phyloP scores from a whole-genome alignment of 73 alveolate genomes.

The Paramecium sonneborni region DNA sequence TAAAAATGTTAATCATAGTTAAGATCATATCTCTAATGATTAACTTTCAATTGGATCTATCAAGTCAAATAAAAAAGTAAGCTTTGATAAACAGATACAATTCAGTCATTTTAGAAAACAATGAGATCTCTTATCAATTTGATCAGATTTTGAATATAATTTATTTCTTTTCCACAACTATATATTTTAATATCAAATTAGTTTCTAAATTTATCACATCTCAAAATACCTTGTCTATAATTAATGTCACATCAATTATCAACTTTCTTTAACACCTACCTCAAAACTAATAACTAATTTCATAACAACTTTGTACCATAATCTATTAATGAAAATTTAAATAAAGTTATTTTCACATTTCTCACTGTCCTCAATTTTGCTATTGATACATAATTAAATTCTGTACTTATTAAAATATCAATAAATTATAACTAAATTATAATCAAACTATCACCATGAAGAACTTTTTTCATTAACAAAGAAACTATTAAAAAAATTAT shows the following conservation, averaged over 20 bases:
- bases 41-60: not conserved
- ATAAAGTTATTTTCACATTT: not conserved
- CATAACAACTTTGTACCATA: too few species aligned
- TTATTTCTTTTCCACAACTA: too few species aligned
- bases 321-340: too few species aligned
- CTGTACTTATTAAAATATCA: not conserved
- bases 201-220: too few species aligned
- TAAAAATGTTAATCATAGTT: not conserved
- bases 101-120: not conserved
- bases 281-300: too few species aligned
- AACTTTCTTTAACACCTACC: too few species aligned
- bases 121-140: not conserved
- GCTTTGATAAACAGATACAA: not conserved
- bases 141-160: not conserved
- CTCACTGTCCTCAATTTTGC: not conserved
- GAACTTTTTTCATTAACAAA: not conserved
- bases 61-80: not conserved
- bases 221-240: too few species aligned
- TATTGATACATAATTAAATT: not conserved
- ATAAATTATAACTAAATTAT: not conserved
- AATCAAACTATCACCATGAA: not conserved
- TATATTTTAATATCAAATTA: too few species aligned
- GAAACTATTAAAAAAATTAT: not conserved
- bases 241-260: too few species aligned
- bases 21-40: not conserved